Base-by-base conservation (phyloP, 768 basidiomycete genomes). In the Phallus indusiatus region DNA sequence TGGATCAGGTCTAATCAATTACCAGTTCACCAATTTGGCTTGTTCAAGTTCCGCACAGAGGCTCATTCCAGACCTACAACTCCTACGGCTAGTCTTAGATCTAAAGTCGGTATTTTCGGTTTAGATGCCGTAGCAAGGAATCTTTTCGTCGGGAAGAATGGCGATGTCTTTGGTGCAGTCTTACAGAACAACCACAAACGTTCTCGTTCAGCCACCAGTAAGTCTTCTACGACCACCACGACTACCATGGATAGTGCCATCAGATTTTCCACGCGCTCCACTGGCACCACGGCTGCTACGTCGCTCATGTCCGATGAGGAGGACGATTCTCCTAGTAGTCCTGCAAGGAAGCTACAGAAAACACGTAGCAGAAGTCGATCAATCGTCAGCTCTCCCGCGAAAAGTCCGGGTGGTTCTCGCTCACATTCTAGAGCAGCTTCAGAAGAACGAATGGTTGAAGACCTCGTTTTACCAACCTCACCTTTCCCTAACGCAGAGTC, bases 91-190 rank as follows among this genome's bases (percentile, higher is more conserved):
- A 81, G 78, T 50, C 81, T 84, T n/a, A 84, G 88, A 42, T 77
- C 81, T 17, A 76, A 81, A 62, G 88, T 85, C 1, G 83, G 87
- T n/a, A 90, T 92, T 54, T 92, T 95, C 67, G 85, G 89, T 35
- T 77, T 97, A 55, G 94, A 97, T 66, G 87, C 83, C 18, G 86
- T 97, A 64, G 93, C 91, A 18, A 82, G 91, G 48, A 94, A 92
- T 70, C 78, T 97, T 28, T 94, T 96, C 72, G 79, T 86, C 33
- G 88, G 85, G 9, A 64, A 60, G 36, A 83, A 84, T 73, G 81
- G 80, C 34, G 90, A 94, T 62, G 76, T 91, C 58, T 91, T 93
- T 67, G 80, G 84, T 33, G 66, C 69, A 10, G 83, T 82, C 5
- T 81, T 87, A 36, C 86, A 78, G 65, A 68, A 64, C 49, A 76